phyloP scores from a whole-genome alignment of 768 basidiomycete species.

The Boletus edulis region DNA sequence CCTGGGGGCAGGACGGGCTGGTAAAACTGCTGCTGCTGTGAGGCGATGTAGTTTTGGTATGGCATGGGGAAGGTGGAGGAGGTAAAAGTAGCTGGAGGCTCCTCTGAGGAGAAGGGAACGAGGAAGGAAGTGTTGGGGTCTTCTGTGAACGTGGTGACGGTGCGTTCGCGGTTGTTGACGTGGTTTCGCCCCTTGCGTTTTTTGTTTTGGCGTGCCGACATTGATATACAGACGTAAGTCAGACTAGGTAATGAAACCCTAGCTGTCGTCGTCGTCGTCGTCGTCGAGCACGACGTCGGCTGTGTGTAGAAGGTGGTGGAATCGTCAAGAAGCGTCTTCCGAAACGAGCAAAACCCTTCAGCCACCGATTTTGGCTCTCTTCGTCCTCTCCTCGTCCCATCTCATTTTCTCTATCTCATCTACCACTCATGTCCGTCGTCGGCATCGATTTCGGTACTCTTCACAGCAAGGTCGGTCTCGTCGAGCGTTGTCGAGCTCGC shows the following conservation, averaged over 20 bases:
- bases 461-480: conserved; percentile 69
- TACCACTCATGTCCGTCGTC: conserved; percentile 75
- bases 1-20: conserved; percentile 45
- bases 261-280: neutral
- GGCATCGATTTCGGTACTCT: conserved; percentile 93
- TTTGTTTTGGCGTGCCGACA: conserved; percentile 64
- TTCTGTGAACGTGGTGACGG: conserved; percentile 65
- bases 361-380: conserved; percentile 6
- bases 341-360: conserved; percentile 22
- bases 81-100: conserved; percentile 40
- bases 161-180: conserved; percentile 58
- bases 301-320: conserved; percentile 25
- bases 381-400: too few relatives aligned
- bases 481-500: too few relatives aligned
- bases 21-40: conserved; percentile 22
- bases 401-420: neutral
- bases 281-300: neutral
- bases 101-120: conserved; percentile 51
- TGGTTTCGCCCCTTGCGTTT: conserved; percentile 58
- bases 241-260: neutral
- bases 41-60: conserved; percentile 34
- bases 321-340: conserved; percentile 23
- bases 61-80: conserved; percentile 39
- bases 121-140: conserved; percentile 54
- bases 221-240: conserved; percentile 11